These are phyloP conservation scores for Pythium biforme DNA, from an alignment of 352 stramenopile genomes.

Conservation along the genomic window DNA sequence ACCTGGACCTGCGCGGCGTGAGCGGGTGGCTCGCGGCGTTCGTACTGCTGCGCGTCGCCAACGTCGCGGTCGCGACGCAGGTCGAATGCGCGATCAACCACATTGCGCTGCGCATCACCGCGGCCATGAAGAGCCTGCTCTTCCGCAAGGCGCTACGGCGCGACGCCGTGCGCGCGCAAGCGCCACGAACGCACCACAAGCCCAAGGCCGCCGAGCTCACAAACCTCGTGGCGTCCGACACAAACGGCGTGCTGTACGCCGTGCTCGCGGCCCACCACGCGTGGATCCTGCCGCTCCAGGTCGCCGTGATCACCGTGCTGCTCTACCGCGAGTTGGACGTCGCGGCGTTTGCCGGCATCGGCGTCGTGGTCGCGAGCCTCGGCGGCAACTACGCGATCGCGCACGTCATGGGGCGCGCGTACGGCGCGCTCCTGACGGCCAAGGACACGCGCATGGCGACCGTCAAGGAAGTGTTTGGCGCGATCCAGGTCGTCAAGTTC, in stretches of 20 bases:
- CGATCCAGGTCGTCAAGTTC: slow-evolving; percentile 19
- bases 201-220: not conserved
- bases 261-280: slow-evolving; percentile 9
- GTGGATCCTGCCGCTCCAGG: slow-evolving; percentile 1
- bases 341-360: slow-evolving; percentile 10
- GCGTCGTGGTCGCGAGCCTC: slow-evolving; percentile 1
- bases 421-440: not conserved
- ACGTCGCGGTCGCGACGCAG: slow-evolving; percentile 31
- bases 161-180: slow-evolving; percentile 27
- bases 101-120: slow-evolving; percentile 31
- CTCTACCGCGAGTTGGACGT: slow-evolving; percentile 15
- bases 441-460: slow-evolving; percentile 2
- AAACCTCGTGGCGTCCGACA: slow-evolving; percentile 11
- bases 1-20: slow-evolving; percentile 34
- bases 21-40: slow-evolving; percentile 38
- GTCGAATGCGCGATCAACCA: slow-evolving; percentile 31
- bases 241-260: slow-evolving; percentile 17
- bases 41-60: slow-evolving; percentile 34
- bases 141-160: slow-evolving; percentile 43
- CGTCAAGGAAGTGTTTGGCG: slow-evolving; percentile 7
- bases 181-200: too few relatives aligned
- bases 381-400: not conserved
- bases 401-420: not conserved
- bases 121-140: slow-evolving; percentile 39
- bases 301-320: slow-evolving; percentile 2